These are phyloP conservation scores for Pelargonium citronellum DNA, from an alignment of 441 rosid genomes.

Conservation along the genomic window DNA sequence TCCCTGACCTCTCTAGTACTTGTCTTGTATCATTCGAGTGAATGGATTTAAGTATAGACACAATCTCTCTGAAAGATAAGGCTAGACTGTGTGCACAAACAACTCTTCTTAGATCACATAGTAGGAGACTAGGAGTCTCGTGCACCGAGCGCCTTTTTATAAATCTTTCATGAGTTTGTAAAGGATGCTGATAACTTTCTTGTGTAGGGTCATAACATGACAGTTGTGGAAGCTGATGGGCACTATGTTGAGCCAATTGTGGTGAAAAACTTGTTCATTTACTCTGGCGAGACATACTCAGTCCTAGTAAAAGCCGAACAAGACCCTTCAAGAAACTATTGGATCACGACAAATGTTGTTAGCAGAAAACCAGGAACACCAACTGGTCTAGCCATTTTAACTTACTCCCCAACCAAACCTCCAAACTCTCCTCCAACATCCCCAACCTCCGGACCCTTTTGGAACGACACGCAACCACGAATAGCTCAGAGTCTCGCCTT, in stretches of 20 bases:
- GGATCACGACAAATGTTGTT: constrained; percentile 27
- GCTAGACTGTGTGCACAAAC: no score
- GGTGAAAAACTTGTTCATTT: constrained; percentile 18
- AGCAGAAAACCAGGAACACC: constrained; percentile 26
- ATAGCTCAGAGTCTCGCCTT: constrained; percentile 3
- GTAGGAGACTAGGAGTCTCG: no score
- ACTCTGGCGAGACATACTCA: constrained; percentile 29
- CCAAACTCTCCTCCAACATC: constrained; percentile 17
- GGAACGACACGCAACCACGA: constrained; percentile 21
- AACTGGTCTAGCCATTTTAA: constrained; percentile 29
- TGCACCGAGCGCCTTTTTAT: no score
- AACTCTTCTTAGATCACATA: no score
- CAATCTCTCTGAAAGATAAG: no score
- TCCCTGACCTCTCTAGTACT: no score
- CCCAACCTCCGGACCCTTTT: constrained; percentile 23
- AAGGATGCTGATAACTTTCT: background rate
- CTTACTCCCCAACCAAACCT: constrained; percentile 22
- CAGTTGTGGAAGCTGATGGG: constrained; percentile 28
- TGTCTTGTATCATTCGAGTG: no score
- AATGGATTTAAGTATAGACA: no score
- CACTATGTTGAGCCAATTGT: constrained; percentile 23
- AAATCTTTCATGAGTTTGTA: no score
- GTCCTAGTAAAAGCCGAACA: constrained; percentile 25
- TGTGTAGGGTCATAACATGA: constrained; percentile 27
- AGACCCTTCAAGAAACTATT: constrained; percentile 29